Evolutionary conservation across 2,329 filamentous ascomycete species (phyloP).

Genomic region (Botryosphaeria dothidea): DNA sequence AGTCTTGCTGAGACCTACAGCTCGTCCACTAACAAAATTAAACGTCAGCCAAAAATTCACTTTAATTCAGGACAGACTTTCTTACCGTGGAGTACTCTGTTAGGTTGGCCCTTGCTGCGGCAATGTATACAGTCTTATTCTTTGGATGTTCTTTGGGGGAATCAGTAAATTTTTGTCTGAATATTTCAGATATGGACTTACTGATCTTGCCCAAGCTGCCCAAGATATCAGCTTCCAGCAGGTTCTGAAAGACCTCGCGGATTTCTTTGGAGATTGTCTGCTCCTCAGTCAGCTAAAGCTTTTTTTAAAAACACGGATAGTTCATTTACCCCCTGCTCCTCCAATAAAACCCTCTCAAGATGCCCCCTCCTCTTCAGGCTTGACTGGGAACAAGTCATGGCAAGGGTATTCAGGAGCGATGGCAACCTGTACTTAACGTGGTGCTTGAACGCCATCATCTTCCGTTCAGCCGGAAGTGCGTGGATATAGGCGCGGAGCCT

Average conservation of each 20-base stretch:
- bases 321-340: neutral
- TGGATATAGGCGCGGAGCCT: slow-evolving; percentile 22
- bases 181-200: neutral
- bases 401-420: slow-evolving; percentile 23
- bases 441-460: slow-evolving; percentile 9
- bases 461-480: slow-evolving; percentile 22
- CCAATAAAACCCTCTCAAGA: neutral
- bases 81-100: neutral
- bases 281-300: no score
- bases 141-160: neutral
- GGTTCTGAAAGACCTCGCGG: neutral
- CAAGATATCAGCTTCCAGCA: neutral
- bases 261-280: neutral
- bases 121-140: neutral
- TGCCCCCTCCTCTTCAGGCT: neutral
- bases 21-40: neutral
- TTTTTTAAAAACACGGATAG: no score
- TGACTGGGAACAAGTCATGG: slow-evolving; percentile 24
- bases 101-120: neutral
- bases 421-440: slow-evolving; percentile 15
- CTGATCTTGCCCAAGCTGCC: neutral
- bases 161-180: neutral
- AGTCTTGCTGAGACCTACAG: neutral
- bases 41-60: neutral
- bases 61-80: neutral